Conservation (phyloP, 1,284 basidiomycete species). For the Pyrrhoderma noxium region DNA sequence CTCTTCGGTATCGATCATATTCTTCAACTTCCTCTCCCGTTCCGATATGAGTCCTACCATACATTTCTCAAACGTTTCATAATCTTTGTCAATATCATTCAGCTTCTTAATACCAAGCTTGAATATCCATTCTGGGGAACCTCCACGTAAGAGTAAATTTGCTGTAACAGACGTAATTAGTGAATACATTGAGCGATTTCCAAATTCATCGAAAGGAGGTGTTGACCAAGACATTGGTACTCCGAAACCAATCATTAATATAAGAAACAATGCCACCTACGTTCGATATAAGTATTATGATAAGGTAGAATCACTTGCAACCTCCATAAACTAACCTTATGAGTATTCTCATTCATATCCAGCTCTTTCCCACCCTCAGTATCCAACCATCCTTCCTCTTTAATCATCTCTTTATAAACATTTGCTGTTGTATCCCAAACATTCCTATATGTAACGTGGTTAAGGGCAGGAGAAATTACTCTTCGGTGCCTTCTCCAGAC, state of each 20-base stretch:
- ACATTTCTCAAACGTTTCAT: constrained; percentile 10
- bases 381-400: constrained; percentile 24
- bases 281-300: no score
- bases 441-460: constrained; percentile 23
- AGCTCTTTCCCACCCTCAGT: constrained; percentile 16
- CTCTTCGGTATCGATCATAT: constrained; percentile 9
- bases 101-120: constrained; percentile 6
- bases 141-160: constrained; percentile 2
- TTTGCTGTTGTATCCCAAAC: constrained; percentile 22
- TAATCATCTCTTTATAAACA: constrained; percentile 26
- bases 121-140: constrained; percentile 12
- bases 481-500: constrained; percentile 29
- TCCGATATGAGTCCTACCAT: constrained; percentile 10
- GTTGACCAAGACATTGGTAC: constrained; percentile 16
- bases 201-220: constrained; percentile 6
- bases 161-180: constrained; percentile 12
- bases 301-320: no score
- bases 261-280: constrained; percentile 15
- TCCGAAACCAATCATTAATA: constrained; percentile 15
- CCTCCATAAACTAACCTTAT: constrained; percentile 13
- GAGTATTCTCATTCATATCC: constrained; percentile 21
- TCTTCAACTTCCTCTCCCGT: constrained; percentile 9
- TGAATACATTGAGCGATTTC: constrained; percentile 7
- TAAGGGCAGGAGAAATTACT: constrained; percentile 29
- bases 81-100: constrained; percentile 14